phyloP scores from a whole-genome alignment of 805 yeast genomes.

The Vanderwaltozyma verrucispora region DNA sequence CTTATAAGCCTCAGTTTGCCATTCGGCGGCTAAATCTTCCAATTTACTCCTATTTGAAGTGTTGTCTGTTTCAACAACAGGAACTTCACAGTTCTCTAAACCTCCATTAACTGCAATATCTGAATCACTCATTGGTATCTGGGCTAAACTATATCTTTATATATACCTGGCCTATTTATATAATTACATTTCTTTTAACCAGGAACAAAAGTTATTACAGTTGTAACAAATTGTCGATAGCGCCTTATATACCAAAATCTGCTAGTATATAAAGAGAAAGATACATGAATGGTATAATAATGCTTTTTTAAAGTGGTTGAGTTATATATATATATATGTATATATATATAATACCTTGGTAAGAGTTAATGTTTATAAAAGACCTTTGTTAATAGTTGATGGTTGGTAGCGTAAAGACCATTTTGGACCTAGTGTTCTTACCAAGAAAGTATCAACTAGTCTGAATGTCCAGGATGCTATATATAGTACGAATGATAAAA shows the following conservation, averaged over 20 bases:
- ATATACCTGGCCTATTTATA: too few species aligned
- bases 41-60: too few species aligned
- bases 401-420: conserved; percentile 30
- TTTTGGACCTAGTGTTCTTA: conserved; percentile 48
- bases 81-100: too few species aligned
- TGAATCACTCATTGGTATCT: too few species aligned
- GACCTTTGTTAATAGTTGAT: conserved; percentile 1
- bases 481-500: conserved; percentile 71
- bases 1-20: conserved; percentile 14
- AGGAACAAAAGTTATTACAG: neutral
- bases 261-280: too few species aligned
- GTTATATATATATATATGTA: neutral
- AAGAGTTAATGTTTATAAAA: neutral
- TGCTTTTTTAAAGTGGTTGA: too few species aligned
- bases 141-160: too few species aligned
- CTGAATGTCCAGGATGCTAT: conserved; percentile 57
- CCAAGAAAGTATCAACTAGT: conserved; percentile 43
- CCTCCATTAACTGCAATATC: neutral
- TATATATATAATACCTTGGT: neutral
- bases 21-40: conserved; percentile 16
- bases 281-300: too few species aligned
- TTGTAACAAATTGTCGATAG: too few species aligned
- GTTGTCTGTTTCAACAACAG: too few species aligned
- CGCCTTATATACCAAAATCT: too few species aligned
- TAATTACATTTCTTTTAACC: too few species aligned